Base-by-base conservation (phyloP, 23 red algal species). In the Agarophyton chilense region DNA sequence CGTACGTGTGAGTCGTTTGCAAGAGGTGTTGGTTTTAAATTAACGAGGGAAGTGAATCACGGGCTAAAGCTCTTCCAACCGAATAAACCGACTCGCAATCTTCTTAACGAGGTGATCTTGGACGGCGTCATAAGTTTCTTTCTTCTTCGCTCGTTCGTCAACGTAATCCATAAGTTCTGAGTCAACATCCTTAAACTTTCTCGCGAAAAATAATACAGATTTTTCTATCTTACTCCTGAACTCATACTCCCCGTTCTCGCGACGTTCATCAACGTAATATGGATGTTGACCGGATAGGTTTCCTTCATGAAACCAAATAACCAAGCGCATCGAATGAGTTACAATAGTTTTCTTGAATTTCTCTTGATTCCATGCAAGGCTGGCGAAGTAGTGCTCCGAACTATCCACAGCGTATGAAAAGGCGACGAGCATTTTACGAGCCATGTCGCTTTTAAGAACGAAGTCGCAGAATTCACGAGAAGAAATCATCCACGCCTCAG, bases 401-500 rank as follows among this genome's bases (percentile, higher is more conserved):
- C 82, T 67, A 31, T 89, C 85, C 52, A 85, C 87, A 31, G 94
- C 90, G 61, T 79, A 88, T 31, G 75, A 57, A 89, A 96, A 96
- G 1, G 77, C 82, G 10, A 89, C 72, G 1, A 93, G 68, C 82
- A 96, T 75, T 70, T 80, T 92, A 2, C 83, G 83, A 18, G 94
- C 94, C 60, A 87, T 78, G 42, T 84, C 78, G 8, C 83, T 65
- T 31, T 52, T 49, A 44, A 96, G 72, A 18, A 92, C 63, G 45
- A 83, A 92, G 25, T 70, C 46, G 12, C 78, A 87, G 92, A 96
- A 96, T 22, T 86, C 88, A 62, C 88, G 52, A 7, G 79, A 87
- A 28, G 80, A 58, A 28, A 96, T 81, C 84, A 92, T 92, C 94
- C 94, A 96, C n/a, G 90, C 90, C 58, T 96, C 94, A 25, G 94